These are phyloP conservation scores for Salvia miltiorrhiza DNA, from an alignment of 257 asterid genomes.

Conservation along the genomic window DNA sequence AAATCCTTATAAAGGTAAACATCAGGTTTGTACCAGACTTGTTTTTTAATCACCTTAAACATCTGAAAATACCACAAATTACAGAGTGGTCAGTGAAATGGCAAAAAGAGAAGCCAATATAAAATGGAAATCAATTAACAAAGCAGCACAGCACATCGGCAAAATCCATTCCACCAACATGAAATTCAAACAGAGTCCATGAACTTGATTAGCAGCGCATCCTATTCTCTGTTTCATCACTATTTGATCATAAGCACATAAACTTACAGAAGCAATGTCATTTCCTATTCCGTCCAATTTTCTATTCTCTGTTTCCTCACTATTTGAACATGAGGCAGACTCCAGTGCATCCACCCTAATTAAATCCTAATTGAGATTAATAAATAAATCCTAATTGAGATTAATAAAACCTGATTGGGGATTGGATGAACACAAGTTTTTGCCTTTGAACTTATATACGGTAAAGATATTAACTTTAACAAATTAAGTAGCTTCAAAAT, in stretches of 20 bases:
- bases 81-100: neutral
- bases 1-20: slow-evolving; percentile 87
- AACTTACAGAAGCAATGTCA: neutral
- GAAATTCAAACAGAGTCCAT: neutral
- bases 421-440: too few species aligned
- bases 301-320: neutral
- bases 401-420: too few species aligned
- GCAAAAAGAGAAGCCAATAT: neutral
- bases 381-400: too few species aligned
- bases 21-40: slow-evolving; percentile 84
- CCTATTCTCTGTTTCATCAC: neutral
- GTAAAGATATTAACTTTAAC: neutral
- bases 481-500: neutral
- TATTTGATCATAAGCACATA: neutral
- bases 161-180: neutral
- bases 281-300: neutral
- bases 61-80: slow-evolving; percentile 40
- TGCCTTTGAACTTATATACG: neutral
- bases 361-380: too few species aligned
- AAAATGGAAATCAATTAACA: neutral
- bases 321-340: neutral
- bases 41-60: slow-evolving; percentile 72
- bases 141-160: neutral
- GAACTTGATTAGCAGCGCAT: neutral
- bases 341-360: too few species aligned